Evolutionary conservation across 805 yeast genomes (phyloP), one percentile per base, ranked within the genome.

Genomic region (Blastobotrys peoriensis): DNA sequence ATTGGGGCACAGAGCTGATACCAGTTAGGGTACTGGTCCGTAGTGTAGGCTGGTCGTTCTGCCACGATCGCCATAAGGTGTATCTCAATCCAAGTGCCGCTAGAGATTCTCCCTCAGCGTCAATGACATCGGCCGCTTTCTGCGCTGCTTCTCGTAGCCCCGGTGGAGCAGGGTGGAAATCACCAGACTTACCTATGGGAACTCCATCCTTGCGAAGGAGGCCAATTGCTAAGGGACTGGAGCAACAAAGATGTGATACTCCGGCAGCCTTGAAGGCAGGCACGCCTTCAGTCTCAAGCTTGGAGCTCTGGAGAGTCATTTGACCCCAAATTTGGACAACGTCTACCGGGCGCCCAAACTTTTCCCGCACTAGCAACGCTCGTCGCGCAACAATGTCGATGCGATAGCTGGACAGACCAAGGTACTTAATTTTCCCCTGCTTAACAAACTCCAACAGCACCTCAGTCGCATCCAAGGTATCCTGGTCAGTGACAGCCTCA

Each of bases 321-420:
- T 89, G 81, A 41, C 84, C 80, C 58, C 89, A 89, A 25, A 87
- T 81, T 52, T 89, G 67, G 1, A 87, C 73, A 1, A 81, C 78
- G 59, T 89, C 96, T 39, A 88, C 64, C 1, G 78, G 68, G 0
- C 86, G 83, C 43, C 82, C 76, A 0, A 65, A 57, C 18, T 60
- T 64, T 2, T 59, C 45, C 5, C 13, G 16, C 33, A 48, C 45
- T 5, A 21, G 20, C 9, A 37, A 34, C 2, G 58, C 60, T 8
- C 56, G 43, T 0, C 65, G 56, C 16, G 60, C 64, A 9, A 84
- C 67, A 47, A 75, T 78, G 15, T 77, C 76, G 16, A 89, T 81
- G 0, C 96, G 96, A 56, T 86, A 88, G 0, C 96, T 97, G 10
- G 93, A 80, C 28, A 87, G 64, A 6, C 98, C 97, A 49, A 89